phyloP scores from a whole-genome alignment of 2,329 filamentous ascomycete genomes.

The Fusarium devonianum region DNA sequence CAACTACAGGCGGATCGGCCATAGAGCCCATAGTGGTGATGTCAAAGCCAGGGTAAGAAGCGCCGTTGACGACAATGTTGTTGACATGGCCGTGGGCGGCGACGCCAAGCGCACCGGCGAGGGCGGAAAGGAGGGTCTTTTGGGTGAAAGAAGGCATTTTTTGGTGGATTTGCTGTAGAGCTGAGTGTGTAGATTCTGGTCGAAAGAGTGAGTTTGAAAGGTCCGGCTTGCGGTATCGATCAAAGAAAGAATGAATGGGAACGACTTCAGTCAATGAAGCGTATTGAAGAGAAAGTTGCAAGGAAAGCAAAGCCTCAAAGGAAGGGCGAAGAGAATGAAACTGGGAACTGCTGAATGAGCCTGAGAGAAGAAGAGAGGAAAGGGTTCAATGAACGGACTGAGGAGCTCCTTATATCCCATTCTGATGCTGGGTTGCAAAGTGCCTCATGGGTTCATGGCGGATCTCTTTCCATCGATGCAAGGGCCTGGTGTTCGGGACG shows the following conservation, averaged over 20 bases:
- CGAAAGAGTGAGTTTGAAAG: slow-evolving; percentile 15
- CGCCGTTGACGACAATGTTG: slow-evolving; percentile 39
- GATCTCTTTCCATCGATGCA: slow-evolving; percentile 18
- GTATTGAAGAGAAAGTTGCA: slow-evolving; percentile 34
- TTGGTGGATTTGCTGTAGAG: slow-evolving; percentile 7
- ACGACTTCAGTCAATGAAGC: slow-evolving; percentile 46
- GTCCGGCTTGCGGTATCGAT: slow-evolving; percentile 38
- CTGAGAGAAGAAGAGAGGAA: slow-evolving; percentile 30
- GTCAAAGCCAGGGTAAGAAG: slow-evolving; percentile 36
- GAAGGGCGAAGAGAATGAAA: slow-evolving; percentile 39
- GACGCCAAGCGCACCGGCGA: slow-evolving; percentile 39
- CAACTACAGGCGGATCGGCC: slow-evolving; percentile 30
- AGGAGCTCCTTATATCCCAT: slow-evolving; percentile 25
- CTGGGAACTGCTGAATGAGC: slow-evolving; percentile 41
- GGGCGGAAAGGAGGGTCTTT: slow-evolving; percentile 39
- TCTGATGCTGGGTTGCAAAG: not conserved
- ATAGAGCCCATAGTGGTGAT: slow-evolving; percentile 31
- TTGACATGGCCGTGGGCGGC: slow-evolving; percentile 43
- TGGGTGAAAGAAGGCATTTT: slow-evolving; percentile 42
- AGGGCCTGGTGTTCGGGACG: slow-evolving; percentile 19
- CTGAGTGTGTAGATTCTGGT: slow-evolving; percentile 1
- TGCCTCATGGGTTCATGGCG: slow-evolving; percentile 24
- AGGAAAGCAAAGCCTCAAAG: slow-evolving; percentile 34
- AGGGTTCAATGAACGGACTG: not conserved
- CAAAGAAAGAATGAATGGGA: slow-evolving; percentile 38